Conservation (phyloP, 1,284 basidiomycete species). For the Boletus semigastroideus region DNA sequence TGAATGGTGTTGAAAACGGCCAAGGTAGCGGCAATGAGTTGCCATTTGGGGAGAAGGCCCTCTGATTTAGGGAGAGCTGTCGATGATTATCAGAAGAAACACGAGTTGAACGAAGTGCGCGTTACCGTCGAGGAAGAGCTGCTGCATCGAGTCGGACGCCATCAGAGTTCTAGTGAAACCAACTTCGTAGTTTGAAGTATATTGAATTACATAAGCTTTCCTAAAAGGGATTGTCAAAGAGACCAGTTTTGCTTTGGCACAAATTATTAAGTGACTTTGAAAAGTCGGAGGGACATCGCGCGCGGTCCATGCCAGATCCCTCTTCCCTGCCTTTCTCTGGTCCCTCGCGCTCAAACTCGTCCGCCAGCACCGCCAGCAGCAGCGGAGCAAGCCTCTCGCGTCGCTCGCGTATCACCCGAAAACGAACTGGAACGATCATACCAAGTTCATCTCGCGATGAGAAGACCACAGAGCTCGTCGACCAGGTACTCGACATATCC, state of each 20-base stretch:
- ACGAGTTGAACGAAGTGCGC: not conserved
- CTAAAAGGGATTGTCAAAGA: constrained; percentile 16
- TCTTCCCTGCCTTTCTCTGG: constrained; percentile 27
- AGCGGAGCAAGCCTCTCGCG: constrained; percentile 34
- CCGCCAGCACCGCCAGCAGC: constrained; percentile 40
- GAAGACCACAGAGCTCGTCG: constrained; percentile 7
- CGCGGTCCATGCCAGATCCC: constrained; percentile 32
- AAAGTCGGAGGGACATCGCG: constrained; percentile 23
- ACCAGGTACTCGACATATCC: constrained; percentile 32
- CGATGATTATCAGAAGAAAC: not conserved
- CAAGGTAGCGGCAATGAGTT: constrained; percentile 72
- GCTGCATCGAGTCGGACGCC: constrained; percentile 10
- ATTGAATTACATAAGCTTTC: constrained; percentile 31
- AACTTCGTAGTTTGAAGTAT: not conserved
- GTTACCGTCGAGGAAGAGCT: constrained; percentile 28
- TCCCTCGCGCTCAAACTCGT: constrained; percentile 43
- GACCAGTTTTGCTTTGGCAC: constrained; percentile 27
- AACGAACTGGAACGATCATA: constrained; percentile 33
- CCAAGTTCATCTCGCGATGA: constrained; percentile 22
- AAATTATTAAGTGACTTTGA: constrained; percentile 11
- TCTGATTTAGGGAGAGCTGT: constrained; percentile 58
- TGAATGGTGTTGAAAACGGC: constrained; percentile 85
- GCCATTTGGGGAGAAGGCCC: constrained; percentile 85
- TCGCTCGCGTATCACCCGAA: constrained; percentile 33
- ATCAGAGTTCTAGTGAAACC: constrained; percentile 9